These are phyloP conservation scores for Salix caprea DNA, from an alignment of 345 rosid species.

Conservation along the genomic window DNA sequence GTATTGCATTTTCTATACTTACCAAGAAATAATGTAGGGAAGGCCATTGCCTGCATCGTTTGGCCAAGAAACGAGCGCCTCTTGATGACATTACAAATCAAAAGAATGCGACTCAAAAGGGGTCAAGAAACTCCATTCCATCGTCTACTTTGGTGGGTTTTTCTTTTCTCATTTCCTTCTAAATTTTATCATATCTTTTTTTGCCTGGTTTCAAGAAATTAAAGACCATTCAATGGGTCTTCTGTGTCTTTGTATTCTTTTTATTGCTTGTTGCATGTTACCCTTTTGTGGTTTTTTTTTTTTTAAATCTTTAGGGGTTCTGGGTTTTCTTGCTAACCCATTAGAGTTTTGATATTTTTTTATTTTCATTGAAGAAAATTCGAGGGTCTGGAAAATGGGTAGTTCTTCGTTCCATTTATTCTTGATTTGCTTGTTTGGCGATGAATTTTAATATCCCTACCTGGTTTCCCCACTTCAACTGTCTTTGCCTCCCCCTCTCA, in stretches of 20 bases:
- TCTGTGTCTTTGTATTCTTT: neutral
- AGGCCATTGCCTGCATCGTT: neutral
- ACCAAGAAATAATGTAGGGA: no score
- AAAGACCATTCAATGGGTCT: neutral
- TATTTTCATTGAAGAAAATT: no score
- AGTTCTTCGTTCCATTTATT: neutral
- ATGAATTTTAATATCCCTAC: no score
- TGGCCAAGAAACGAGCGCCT: slow-evolving; percentile 70
- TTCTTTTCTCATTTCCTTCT: neutral
- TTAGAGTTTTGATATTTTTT: neutral
- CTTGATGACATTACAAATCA: slow-evolving; percentile 66
- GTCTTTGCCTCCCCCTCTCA: no score
- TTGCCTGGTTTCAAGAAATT: slow-evolving; percentile 1
- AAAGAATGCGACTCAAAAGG: slow-evolving; percentile 32
- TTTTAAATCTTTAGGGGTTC: no score
- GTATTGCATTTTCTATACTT: no score
- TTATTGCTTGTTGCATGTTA: no score
- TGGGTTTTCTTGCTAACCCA: neutral
- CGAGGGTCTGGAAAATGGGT: neutral
- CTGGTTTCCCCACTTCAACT: no score
- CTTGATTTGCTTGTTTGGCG: neutral
- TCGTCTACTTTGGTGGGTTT: slow-evolving; percentile 55
- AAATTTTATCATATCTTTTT: neutral
- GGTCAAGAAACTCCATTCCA: slow-evolving; percentile 34
- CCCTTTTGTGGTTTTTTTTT: neutral